Evolutionary conservation across 23 red algal species (phyloP).

Genomic region (Agarophyton chilense): DNA sequence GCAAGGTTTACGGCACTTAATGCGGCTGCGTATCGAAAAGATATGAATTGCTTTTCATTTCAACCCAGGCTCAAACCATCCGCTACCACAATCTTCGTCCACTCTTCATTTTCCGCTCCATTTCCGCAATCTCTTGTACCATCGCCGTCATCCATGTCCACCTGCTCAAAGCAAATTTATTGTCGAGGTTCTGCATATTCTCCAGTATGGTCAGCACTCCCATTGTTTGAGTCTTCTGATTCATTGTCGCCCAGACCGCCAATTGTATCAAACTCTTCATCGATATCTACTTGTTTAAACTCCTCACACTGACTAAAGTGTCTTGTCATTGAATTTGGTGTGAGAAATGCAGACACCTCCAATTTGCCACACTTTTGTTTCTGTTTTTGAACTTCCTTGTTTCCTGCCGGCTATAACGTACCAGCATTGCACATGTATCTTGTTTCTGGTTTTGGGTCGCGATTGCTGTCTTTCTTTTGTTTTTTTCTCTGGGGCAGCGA

Average conservation of each 20-base stretch:
- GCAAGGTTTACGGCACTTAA: conserved; percentile 13
- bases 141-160: neutral
- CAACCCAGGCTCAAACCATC: no score
- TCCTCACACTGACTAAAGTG: neutral
- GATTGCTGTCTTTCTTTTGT: neutral
- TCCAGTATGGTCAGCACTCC: neutral
- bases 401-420: neutral
- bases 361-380: neutral
- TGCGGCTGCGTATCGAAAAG: conserved; percentile 6
- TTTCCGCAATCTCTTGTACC: neutral
- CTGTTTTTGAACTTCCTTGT: neutral
- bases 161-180: neutral
- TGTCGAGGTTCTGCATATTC: neutral
- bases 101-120: neutral
- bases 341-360: neutral
- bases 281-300: conserved; percentile 1
- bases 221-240: neutral
- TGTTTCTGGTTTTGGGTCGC: neutral
- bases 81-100: neutral
- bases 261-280: conserved; percentile 32
- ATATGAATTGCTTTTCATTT: neutral
- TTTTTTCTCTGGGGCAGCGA: neutral
- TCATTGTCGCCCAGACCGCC: conserved; percentile 6
- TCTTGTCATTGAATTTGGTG: neutral
- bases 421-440: neutral